phyloP scores from a whole-genome alignment of 257 asterid species.

The Rauvolfia tetraphylla region DNA sequence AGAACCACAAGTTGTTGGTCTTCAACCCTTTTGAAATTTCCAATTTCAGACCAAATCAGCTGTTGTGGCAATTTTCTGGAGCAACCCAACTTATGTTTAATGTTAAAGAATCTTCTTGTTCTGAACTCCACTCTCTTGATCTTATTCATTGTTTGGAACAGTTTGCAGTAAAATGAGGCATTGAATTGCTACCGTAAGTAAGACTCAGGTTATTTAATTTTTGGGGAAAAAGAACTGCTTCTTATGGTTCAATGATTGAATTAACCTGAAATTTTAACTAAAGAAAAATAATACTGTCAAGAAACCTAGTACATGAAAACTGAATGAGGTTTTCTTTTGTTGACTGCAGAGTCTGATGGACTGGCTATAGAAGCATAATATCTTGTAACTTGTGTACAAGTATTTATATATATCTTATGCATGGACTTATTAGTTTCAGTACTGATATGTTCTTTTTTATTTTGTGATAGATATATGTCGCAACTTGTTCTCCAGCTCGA shows the following conservation, averaged over 20 bases:
- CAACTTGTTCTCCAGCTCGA: slow-evolving; percentile 97
- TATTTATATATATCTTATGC: neutral
- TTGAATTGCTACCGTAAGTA: neutral
- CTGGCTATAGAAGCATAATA: neutral
- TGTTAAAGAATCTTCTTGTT: neutral
- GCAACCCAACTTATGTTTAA: neutral
- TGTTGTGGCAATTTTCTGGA: neutral
- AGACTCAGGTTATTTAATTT: neutral
- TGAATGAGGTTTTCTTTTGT: neutral
- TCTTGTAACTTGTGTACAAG: slow-evolving; percentile 4
- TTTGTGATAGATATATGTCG: slow-evolving; percentile 67
- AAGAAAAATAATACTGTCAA: neutral
- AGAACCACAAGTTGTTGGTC: no score
- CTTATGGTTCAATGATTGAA: neutral
- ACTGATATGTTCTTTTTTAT: slow-evolving; percentile 18
- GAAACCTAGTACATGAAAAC: neutral
- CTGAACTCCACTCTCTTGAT: neutral
- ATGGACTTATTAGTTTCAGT: neutral
- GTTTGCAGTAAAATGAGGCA: neutral
- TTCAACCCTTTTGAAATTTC: no score
- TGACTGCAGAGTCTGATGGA: slow-evolving; percentile 5
- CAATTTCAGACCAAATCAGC: neutral
- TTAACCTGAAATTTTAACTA: no score
- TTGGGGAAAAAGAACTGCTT: neutral
- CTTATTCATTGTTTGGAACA: neutral